Evolutionary conservation across 345 rosid genomes (phyloP).

Genomic region (Excoecaria cochinchinensis): DNA sequence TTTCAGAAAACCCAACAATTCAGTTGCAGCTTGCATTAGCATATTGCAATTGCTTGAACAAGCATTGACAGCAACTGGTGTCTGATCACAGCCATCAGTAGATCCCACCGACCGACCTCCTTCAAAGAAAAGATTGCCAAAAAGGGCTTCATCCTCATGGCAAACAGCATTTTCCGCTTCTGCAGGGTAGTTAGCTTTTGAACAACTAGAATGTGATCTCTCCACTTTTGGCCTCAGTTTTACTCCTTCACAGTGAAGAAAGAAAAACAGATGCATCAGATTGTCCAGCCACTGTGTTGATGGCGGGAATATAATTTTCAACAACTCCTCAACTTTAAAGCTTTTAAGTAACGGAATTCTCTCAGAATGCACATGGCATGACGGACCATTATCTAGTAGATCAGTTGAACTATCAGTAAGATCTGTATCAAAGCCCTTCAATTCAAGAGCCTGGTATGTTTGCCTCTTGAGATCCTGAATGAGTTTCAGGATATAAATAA

Average conservation of each 20-base stretch:
- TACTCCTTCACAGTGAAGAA: constrained; percentile 77
- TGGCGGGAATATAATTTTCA: constrained; percentile 65
- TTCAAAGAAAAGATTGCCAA: constrained; percentile 93
- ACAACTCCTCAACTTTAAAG: constrained; percentile 56
- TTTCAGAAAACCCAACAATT: constrained; percentile 71
- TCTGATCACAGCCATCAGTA: constrained; percentile 67
- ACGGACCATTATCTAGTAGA: constrained; percentile 40
- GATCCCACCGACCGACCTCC: constrained; percentile 73
- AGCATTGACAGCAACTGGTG: constrained; percentile 46
- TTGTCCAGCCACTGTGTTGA: constrained; percentile 79
- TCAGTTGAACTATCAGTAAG: constrained; percentile 29
- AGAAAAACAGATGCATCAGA: constrained; percentile 61
- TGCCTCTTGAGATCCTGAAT: constrained; percentile 70
- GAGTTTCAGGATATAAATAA: constrained; percentile 57
- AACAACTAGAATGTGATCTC: constrained; percentile 53
- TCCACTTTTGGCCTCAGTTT: constrained; percentile 71
- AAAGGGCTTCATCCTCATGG: constrained; percentile 95
- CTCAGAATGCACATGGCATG: constrained; percentile 49
- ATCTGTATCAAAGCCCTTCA: constrained; percentile 47
- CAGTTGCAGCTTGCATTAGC: constrained; percentile 78
- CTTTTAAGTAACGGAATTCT: constrained; percentile 64
- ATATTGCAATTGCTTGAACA: constrained; percentile 56
- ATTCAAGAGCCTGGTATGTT: constrained; percentile 45
- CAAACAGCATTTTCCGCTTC: constrained; percentile 74
- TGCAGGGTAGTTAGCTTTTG: constrained; percentile 52